Evolutionary conservation across 2,329 filamentous ascomycete species (phyloP), one percentile per base, ranked within the genome.

Genomic region (Fusarium domesticum): DNA sequence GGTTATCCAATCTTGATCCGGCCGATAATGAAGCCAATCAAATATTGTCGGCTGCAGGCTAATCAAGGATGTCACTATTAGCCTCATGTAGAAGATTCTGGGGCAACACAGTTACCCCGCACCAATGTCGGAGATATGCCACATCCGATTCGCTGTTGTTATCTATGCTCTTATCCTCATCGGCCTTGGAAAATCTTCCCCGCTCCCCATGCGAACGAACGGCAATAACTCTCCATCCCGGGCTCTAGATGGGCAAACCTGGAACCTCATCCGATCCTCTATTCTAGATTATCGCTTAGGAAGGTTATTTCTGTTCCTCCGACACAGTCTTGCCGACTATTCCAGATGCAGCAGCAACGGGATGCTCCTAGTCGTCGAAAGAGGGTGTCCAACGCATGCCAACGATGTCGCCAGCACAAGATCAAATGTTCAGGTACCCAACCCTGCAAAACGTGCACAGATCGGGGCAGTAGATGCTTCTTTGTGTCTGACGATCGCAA

Each of bases 341-440:
- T n/a, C 18, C 34, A 20, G 18, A 41, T 41, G 39, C 39, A 35
- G 31, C 39, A 34, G 35, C 18, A 34, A 25, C n/a, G 19, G 25
- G 40, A 11, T 7, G 31, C 18, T 5, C 12, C 39, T 41, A 15
- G 31, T 25, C 39, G 39, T 41, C 32, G 41, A 14, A 47, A 43
- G 18, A 30, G 45, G 15, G 45, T 47, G 12, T 37, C 36, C 11
- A 47, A 47, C 18, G 45, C 45, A 5, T 47, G 45, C 33, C 37
- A 47, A 20, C 39, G 45, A 33, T 47, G 45, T 20, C 45, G 40
- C 37, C 36, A 43, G 23, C 39, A 40, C 4, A 47, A 47, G 33
- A 43, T 43, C 40, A 47, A 47, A 16, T 47, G 45, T 25, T 47
- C 40, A 11, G 45, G 45, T 11, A 37, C 33, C 2, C 36, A 37